Base-by-base conservation (phyloP, 768 basidiomycete species). In the Pleurotus djamor region DNA sequence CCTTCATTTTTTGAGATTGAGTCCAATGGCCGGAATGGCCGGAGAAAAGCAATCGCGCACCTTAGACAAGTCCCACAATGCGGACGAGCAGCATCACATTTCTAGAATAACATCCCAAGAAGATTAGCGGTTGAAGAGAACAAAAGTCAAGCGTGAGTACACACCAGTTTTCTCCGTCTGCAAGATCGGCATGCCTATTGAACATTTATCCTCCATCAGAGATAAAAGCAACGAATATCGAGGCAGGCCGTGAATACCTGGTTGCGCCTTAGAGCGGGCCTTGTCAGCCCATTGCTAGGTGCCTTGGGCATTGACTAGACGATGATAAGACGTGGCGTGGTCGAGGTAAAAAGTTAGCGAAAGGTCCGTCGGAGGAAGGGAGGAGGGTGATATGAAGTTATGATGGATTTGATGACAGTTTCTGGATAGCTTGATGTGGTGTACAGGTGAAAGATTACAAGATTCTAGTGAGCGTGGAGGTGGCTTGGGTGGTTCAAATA, bases 81-180 rank as follows among this genome's bases (percentile, higher is more conserved):
- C 10, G 92, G 92, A 62, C 92, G 87, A 44, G 87, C 82, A 44
- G 92, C 92, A 72, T 94, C 92, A 64, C 92, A 94, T 89, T 92
- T 93, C 91, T 94, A 65, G 32, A 59, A 50, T 35, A 57, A 51
- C 4, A 45, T 2, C 41, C 43, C n/a, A 51, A 62, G 57, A 51
- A 44, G 54, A 59, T 54, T 16, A 38, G 45, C 48, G 13, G 48
- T 21, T 6, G 37, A 35, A 21, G 48, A 28, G 13, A 35, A 33
- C 37, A 17, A 57, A 12, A 57, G 43, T 14, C 13, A 41, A 43
- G 44, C 59, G 12, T n/a, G 5, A 12, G 9, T 45, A 76, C 87
- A 60, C 73, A 92, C 92, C 65, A 94, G 82, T 72, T 94, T 94
- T 71, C 90, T 79, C 72, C 86, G 92, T 63, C 92, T 86, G 74